Percentiles rank a stretch among this genome's conserved stretches.
Conservation (phyloP, 345 rosid genomes). For the Murraya paniculata region DNA sequence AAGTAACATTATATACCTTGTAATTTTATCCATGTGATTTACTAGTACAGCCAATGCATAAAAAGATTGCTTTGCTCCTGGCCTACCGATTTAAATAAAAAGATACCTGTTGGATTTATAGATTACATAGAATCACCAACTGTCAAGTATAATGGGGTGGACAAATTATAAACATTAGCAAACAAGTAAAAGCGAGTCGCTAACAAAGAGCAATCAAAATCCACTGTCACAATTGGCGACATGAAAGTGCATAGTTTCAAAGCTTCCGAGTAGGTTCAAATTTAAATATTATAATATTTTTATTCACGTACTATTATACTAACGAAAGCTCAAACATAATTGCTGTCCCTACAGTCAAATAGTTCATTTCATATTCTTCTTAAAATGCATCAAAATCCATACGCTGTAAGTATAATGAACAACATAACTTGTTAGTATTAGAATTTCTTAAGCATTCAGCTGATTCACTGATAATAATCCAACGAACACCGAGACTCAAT, state of each 20-base stretch:
- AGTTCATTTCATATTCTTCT: background rate
- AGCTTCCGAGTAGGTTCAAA: background rate
- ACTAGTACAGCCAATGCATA: background rate
- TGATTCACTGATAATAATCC: background rate
- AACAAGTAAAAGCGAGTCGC: background rate
- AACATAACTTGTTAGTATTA: background rate
- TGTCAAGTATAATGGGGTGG: background rate
- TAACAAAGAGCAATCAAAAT: background rate
- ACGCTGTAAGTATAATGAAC: background rate
- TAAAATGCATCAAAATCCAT: background rate
- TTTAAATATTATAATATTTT: background rate
- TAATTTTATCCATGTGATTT: background rate
- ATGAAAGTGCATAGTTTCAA: background rate
- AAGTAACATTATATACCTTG: background rate
- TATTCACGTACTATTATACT: background rate
- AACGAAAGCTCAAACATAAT: background rate
- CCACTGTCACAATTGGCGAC: background rate
- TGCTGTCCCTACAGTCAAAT: background rate
- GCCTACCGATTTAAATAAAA: background rate
- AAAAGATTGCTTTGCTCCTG: background rate
- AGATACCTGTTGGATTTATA: background rate
- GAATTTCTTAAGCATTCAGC: background rate
- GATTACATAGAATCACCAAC: background rate
- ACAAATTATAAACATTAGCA: background rate
- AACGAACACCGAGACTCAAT: background rate